phyloP scores from a whole-genome alignment of 2,329 filamentous ascomycete species.

The Falciphora oryzae region DNA sequence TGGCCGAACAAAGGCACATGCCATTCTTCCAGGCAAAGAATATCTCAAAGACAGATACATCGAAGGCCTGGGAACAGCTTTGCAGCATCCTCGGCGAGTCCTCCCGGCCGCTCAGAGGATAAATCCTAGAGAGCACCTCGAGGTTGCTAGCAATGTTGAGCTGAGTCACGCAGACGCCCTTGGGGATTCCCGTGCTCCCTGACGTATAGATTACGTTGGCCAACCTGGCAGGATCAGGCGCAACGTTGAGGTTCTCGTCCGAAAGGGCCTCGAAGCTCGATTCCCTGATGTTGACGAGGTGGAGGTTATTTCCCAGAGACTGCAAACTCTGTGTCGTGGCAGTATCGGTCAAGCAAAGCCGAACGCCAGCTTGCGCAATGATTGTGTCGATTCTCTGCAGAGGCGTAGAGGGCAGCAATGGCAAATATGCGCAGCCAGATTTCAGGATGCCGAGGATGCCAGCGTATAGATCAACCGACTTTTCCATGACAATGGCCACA shows the following conservation, averaged over 20 bases:
- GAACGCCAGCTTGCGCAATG: conserved; percentile 51
- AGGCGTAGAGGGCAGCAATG: conserved; percentile 69
- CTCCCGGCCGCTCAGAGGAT: conserved; percentile 43
- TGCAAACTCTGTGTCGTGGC: conserved; percentile 16
- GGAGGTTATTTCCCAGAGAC: conserved; percentile 13
- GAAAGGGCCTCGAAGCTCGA: conserved; percentile 15
- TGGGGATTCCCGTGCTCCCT: conserved; percentile 74
- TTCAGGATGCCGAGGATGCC: conserved; percentile 71
- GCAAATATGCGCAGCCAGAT: conserved; percentile 72
- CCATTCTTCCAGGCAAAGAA: conserved; percentile 78
- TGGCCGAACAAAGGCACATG: conserved; percentile 71
- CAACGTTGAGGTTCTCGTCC: conserved; percentile 27
- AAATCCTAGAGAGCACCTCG: conserved; percentile 57
- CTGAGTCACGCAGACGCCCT: conserved; percentile 74
- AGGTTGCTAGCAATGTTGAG: conserved; percentile 72
- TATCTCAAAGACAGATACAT: conserved; percentile 86
- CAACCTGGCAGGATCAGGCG: conserved; percentile 41
- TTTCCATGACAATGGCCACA: conserved; percentile 72
- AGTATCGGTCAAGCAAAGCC: conserved; percentile 37
- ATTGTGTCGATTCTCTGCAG: conserved; percentile 54
- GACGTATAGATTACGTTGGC: conserved; percentile 81
- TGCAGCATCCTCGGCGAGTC: conserved; percentile 62
- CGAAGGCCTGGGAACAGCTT: conserved; percentile 78
- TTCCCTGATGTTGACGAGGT: conserved; percentile 2
- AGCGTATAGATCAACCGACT: conserved; percentile 66